Percentiles rank a stretch among this genome's conserved stretches.
Conservation (phyloP, 1,284 basidiomycete genomes). For the Trametes sp. region DNA sequence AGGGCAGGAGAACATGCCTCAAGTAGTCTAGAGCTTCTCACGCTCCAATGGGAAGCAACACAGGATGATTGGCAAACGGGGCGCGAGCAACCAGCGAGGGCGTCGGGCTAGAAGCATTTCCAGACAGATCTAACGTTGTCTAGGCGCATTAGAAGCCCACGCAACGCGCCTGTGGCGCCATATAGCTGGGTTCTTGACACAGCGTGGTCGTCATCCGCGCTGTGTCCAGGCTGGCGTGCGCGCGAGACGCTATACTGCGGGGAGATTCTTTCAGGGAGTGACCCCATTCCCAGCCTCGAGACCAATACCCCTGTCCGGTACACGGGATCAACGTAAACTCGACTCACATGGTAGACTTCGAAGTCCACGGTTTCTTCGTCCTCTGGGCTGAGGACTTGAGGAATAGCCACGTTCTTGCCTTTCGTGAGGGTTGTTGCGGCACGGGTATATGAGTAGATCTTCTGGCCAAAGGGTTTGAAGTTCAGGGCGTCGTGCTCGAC, state of each 20-base stretch:
- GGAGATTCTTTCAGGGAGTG: not conserved
- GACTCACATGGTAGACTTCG: conserved; percentile 87
- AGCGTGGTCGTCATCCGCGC: not conserved
- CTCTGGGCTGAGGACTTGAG: conserved; percentile 54
- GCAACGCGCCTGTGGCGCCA: not conserved
- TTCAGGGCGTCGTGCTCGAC: conserved; percentile 77
- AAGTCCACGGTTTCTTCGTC: conserved; percentile 72
- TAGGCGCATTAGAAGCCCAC: not conserved
- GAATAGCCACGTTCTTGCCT: conserved; percentile 53
- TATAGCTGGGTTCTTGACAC: not conserved
- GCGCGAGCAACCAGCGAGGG: not conserved
- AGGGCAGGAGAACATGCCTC: conserved; percentile 12
- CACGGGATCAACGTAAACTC: not conserved
- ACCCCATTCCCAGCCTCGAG: not conserved
- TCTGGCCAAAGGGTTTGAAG: conserved; percentile 83
- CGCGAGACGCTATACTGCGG: not conserved
- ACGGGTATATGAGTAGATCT: conserved; percentile 80
- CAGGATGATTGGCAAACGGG: not conserved
- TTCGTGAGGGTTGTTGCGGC: conserved; percentile 47
- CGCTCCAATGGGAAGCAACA: not conserved
- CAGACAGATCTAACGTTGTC: not conserved
- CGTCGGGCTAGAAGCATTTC: not conserved
- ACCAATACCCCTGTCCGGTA: not conserved
- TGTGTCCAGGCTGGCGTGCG: not conserved
- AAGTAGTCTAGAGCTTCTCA: conserved; percentile 20